Conservation (phyloP, 305 asterid species). For the Salvia sclarea region DNA sequence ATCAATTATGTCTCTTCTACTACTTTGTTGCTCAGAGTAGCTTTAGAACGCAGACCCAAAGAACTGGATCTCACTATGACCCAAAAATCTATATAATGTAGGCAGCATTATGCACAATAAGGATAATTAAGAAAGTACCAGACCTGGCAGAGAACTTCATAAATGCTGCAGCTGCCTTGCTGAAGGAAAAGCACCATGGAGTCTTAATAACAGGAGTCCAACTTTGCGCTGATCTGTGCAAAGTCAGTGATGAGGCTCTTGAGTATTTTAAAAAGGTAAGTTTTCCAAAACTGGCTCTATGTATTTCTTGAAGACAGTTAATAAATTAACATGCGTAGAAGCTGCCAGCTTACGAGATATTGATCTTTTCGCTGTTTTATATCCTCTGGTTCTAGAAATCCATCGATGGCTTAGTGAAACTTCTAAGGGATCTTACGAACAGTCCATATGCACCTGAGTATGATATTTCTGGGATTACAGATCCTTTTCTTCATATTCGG, state of each 20-base stretch:
- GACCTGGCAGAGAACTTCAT: constrained; percentile 94
- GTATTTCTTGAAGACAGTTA: constrained; percentile 21
- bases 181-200: constrained; percentile 98
- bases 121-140: constrained; percentile 95
- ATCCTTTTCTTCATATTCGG: constrained; percentile 90
- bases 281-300: constrained; percentile 16
- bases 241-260: constrained; percentile 80
- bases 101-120: constrained; percentile 97
- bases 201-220: constrained; percentile 93
- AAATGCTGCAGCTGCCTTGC: constrained; percentile 72
- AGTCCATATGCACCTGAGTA: constrained; percentile 97
- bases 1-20: constrained; percentile 11
- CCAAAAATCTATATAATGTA: constrained; percentile 41
- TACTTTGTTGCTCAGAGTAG: constrained; percentile 9
- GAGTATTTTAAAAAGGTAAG: constrained; percentile 83
- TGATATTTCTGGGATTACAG: constrained; percentile 90
- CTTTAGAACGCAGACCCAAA: constrained; percentile 26
- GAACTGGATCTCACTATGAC: constrained; percentile 26
- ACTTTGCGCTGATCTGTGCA: constrained; percentile 86
- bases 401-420: constrained; percentile 89
- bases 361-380: constrained; percentile 25
- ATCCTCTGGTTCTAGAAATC: constrained; percentile 65
- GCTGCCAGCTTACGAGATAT: constrained; percentile 19
- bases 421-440: constrained; percentile 89
- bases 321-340: constrained; percentile 20